Evolutionary conservation across 1,284 basidiomycete species (phyloP).

Genomic region (Lentinula novae-zelandiae): DNA sequence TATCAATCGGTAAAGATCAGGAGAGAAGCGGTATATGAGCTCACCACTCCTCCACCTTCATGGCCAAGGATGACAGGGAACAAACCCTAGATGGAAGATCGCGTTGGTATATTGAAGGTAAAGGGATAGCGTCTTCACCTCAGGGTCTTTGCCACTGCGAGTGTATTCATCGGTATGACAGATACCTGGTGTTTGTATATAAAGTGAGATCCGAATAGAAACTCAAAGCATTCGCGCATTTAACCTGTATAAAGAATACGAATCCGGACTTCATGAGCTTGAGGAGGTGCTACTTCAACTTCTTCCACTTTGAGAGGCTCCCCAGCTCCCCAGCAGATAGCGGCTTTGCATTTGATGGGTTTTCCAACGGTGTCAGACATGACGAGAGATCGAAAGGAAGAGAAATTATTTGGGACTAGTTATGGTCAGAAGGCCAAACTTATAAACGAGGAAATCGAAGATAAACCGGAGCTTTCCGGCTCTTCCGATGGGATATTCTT

Average conservation of each 20-base stretch:
- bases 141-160: constrained; percentile 93
- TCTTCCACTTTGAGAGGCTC: constrained; percentile 88
- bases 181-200: constrained; percentile 54
- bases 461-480: not conserved
- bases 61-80: constrained; percentile 96
- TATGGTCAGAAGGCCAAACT: not conserved
- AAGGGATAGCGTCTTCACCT: constrained; percentile 44
- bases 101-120: not conserved
- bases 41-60: constrained; percentile 82
- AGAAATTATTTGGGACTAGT: not conserved
- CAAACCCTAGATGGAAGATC: constrained; percentile 53
- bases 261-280: constrained; percentile 90
- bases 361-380: constrained; percentile 73
- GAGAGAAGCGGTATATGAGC: constrained; percentile 22
- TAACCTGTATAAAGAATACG: constrained; percentile 85
- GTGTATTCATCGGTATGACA: constrained; percentile 99
- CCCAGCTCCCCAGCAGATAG: constrained; percentile 94
- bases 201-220: not conserved
- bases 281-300: constrained; percentile 91
- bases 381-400: constrained; percentile 7
- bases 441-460: not conserved
- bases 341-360: constrained; percentile 90
- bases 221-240: constrained; percentile 21
- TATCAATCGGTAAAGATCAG: constrained; percentile 17
- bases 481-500: constrained; percentile 1